Conservation (phyloP, 495 filamentous ascomycete species). For the Talaromyces ruber region DNA sequence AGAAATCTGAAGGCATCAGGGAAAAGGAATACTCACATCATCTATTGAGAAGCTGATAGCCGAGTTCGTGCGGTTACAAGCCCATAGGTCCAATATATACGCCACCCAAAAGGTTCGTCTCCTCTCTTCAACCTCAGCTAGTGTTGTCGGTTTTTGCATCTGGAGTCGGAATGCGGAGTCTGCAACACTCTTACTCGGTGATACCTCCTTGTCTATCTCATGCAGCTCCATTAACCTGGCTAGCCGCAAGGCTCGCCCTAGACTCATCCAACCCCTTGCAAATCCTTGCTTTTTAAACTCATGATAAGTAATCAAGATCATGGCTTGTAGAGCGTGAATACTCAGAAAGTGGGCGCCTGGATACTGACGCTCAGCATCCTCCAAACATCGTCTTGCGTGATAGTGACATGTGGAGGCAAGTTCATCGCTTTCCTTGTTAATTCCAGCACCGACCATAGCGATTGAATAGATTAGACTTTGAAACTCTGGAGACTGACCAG, state of each 20-base stretch:
- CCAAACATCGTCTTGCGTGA: neutral
- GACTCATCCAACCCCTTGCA: constrained; percentile 7
- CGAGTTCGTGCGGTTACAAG: neutral
- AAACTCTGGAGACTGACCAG: neutral
- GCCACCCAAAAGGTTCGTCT: constrained; percentile 16
- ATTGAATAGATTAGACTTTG: neutral
- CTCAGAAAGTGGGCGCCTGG: neutral
- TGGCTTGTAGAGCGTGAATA: neutral
- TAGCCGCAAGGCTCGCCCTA: constrained; percentile 43
- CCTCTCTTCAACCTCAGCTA: constrained; percentile 12
- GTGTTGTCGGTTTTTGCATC: neutral
- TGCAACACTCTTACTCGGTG: neutral
- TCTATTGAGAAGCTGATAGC: neutral
- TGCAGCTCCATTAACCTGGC: constrained; percentile 41
- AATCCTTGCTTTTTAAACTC: neutral
- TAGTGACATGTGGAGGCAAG: neutral
- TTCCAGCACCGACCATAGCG: neutral
- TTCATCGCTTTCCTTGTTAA: neutral
- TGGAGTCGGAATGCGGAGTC: neutral
- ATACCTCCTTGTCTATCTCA: constrained; percentile 30
- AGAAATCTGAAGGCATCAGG: neutral
- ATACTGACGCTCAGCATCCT: neutral
- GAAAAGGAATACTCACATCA: neutral
- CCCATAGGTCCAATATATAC: constrained; percentile 12
- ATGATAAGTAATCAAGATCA: neutral